Evolutionary conservation across 352 stramenopile species (phyloP).

Genomic region (Phytophthora tubulina): DNA sequence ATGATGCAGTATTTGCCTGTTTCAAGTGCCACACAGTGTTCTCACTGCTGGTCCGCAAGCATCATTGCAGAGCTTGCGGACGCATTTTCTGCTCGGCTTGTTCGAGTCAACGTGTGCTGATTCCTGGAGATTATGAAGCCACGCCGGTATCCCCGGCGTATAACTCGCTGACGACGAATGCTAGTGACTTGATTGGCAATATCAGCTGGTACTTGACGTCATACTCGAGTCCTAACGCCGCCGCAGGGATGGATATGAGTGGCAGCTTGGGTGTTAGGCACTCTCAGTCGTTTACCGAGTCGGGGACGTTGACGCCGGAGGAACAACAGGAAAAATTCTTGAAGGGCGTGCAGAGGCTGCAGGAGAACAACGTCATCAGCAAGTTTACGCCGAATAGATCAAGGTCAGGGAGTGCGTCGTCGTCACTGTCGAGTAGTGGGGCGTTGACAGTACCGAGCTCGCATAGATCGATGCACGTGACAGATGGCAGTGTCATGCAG

Average conservation of each 20-base stretch:
- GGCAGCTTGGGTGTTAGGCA: conserved; percentile 16
- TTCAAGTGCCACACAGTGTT: conserved; percentile 90
- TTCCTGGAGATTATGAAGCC: conserved; percentile 81
- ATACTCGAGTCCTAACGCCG: conserved; percentile 50
- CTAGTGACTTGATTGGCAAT: conserved; percentile 81
- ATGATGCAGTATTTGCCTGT: conserved; percentile 86
- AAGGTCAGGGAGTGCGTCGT: conserved; percentile 36
- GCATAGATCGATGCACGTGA: conserved; percentile 57
- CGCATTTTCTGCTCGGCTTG: conserved; percentile 86
- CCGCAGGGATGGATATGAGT: conserved; percentile 15
- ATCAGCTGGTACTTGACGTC: conserved; percentile 87
- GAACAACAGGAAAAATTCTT: conserved; percentile 71
- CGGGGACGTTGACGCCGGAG: conserved; percentile 46
- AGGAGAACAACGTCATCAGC: conserved; percentile 68
- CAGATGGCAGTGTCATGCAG: conserved; percentile 78
- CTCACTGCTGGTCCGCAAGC: conserved; percentile 82
- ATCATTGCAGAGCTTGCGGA: conserved; percentile 84
- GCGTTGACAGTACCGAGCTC: conserved; percentile 42
- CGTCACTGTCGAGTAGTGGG: conserved; percentile 34
- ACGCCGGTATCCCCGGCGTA: conserved; percentile 69
- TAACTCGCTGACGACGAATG: conserved; percentile 77
- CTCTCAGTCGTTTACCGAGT: conserved; percentile 41
- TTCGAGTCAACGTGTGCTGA: conserved; percentile 86
- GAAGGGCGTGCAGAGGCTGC: conserved; percentile 77
- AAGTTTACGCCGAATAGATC: conserved; percentile 79